Conservation (phyloP, 2,329 filamentous ascomycete genomes). For the Aspergillus oerlinghausenensis region DNA sequence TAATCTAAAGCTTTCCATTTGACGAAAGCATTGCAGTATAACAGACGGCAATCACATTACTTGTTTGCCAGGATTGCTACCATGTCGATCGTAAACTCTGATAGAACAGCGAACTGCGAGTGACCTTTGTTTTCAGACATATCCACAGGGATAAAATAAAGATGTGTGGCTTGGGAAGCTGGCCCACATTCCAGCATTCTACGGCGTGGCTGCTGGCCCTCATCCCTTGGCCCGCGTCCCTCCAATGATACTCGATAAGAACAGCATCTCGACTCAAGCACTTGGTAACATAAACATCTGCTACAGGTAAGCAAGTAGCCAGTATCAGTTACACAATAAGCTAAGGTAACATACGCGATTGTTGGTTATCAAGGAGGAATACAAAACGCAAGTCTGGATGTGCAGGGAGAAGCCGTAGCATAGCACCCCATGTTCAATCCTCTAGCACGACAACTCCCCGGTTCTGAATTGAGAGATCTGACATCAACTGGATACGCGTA, state of each 20-base stretch:
- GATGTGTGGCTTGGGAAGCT: background rate
- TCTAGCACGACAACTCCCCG: too few relatives aligned
- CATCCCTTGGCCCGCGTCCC: background rate
- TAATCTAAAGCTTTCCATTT: background rate
- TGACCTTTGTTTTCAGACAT: background rate
- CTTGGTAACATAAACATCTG: too few relatives aligned
- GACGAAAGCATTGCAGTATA: background rate
- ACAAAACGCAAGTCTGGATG: background rate
- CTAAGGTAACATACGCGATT: background rate
- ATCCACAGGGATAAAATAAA: background rate
- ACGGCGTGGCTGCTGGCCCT: too few relatives aligned
- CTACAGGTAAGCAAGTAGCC: too few relatives aligned
- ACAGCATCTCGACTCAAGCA: too few relatives aligned
- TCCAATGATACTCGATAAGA: background rate
- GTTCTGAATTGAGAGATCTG: background rate
- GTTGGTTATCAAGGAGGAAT: background rate
- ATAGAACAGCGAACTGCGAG: background rate
- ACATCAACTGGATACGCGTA: background rate
- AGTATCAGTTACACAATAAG: too few relatives aligned
- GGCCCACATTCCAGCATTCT: background rate
- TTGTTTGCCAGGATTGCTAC: background rate
- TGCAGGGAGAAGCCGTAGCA: background rate
- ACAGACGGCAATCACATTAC: background rate
- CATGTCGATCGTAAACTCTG: background rate
- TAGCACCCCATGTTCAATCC: background rate